Evolutionary conservation across 2,329 filamentous ascomycete genomes (phyloP), one percentile per base, ranked within the genome.

Genomic region (Aspergillus luchuensis): DNA sequence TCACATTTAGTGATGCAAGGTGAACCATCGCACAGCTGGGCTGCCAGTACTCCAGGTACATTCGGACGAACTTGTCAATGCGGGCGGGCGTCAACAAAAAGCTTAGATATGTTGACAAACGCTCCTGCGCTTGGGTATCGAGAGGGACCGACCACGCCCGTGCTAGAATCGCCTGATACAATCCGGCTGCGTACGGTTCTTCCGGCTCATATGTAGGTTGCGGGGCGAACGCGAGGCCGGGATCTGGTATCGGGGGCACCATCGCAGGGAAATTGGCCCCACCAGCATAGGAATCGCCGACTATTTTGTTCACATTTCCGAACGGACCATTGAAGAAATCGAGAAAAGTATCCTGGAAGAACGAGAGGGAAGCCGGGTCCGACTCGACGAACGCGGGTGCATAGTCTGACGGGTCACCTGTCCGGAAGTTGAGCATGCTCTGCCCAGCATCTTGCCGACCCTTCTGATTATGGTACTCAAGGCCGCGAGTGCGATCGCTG

Each of bases 41-140:
- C 36, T 82, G 79, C 75, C 80, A 81, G 59, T 75, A 76, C 39
- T 75, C 74, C 58, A 81, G 81, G 57, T 80, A 82, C 3, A 80
- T 67, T 1, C 69, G 66, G 4, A 79, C 66, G 57, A 78, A 80
- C 59, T 76, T 79, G 13, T 72, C 72, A 33, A 81, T 79, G 25
- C 74, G 75, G 0, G 72, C 71, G 1, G 77, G 76, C 0, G 74
- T 79, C 33, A 81, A 69, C 8, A 81, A 63, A 48, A 73, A 79
- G 28, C 74, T 74, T 4, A 80, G 66, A 39, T 75, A 73, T 8
- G 72, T 66, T 5, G 75, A 75, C 13, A 81, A 67, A 51, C 78
- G 76, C 23, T 76, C 72, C 30, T 79, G 76, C 3, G 73, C 65
- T 30, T 77, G 76, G 3, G 69, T 57, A 53, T 76, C 76, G 19